Evolutionary conservation across 2,329 filamentous ascomycete genomes (phyloP), one percentile per base, ranked within the genome.

Genomic region (Venturiaceae sp.): DNA sequence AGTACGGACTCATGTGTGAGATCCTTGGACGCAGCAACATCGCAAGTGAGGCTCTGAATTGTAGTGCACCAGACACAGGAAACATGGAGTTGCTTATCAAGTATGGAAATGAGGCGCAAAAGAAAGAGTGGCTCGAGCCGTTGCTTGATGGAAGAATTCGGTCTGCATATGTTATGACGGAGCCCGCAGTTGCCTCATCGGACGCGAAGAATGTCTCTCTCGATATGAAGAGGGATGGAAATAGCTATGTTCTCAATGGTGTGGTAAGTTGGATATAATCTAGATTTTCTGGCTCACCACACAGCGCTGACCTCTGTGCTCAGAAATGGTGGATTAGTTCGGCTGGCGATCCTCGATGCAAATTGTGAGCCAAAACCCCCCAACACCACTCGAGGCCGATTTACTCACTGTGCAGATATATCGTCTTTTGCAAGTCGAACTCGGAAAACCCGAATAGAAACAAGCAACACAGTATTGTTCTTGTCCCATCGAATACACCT

Each of bases 311-410:
- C n/a, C 11, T 16, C 19, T 13, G n/a, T 9, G 5, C 16, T 56
- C 63, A 92, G 83, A 99, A 99, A 90, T 97, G 94, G 94, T 99
- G 94, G 94, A 95, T 90, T 33, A 95, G 90, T 63, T 94, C 94
- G 64, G 91, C 92, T 23, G 94, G 94, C 60, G 94, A 99, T 75
- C 88, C 87, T 60, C 83, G 92, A 66, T 99, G 94, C 80, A 82
- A 87, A 72, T 79, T 99, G 71, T 55, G 21, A 26, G 50, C 9
- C 13, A n/a, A 14, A 34, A 33, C 33, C 9, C 21, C 19, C 26
- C n/a, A 30, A n/a, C 21, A 28, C 11, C 9, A 28, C 11, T 41
- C 5, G 11, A 33, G 14, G 3, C 19, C 19, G 3, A 3, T 8
- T 41, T 21, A 55, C 53, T 55, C 5, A 37, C 34, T 21, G 14